A percentile compares a stretch with the other conserved stretches of the same genome.
Conservation (phyloP, 106 monocot genomes). For the Narthecium ossifragum region DNA sequence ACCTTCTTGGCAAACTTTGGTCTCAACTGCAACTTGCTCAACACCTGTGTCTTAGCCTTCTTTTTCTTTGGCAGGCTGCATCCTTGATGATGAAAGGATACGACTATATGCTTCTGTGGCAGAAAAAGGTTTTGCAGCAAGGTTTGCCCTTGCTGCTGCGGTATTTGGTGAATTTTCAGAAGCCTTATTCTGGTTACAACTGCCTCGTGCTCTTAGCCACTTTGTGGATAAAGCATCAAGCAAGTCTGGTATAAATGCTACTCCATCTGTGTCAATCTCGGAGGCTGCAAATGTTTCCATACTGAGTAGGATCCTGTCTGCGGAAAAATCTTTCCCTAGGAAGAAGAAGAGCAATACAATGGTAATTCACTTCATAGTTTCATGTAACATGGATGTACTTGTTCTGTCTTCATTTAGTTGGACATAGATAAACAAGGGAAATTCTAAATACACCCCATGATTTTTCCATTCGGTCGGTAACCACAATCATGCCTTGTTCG, state of each 20-base stretch:
- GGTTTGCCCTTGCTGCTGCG: conserved; percentile 94
- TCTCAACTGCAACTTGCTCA: not conserved
- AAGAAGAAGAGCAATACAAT: conserved; percentile 16
- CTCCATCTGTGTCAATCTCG: conserved; percentile 24
- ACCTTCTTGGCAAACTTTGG: not conserved
- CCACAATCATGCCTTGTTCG: too few species aligned
- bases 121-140: conserved; percentile 64
- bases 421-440: too few species aligned
- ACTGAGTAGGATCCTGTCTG: conserved; percentile 36
- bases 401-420: too few species aligned
- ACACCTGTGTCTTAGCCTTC: not conserved
- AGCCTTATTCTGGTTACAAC: conserved; percentile 90
- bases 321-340: conserved; percentile 29
- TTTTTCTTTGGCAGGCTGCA: conserved; percentile 44
- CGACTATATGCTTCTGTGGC: conserved; percentile 67
- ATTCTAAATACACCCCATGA: too few species aligned
- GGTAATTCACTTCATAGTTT: conserved; percentile 22
- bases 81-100: conserved; percentile 80
- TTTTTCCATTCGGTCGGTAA: too few species aligned
- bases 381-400: too few species aligned
- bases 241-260: conserved; percentile 24
- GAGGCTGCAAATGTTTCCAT: conserved; percentile 35
- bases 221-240: conserved; percentile 51
- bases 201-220: conserved; percentile 82
- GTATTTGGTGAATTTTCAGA: conserved; percentile 90